Evolutionary conservation across 2,329 filamentous ascomycete species (phyloP), one percentile per base, ranked within the genome.

Genomic region (Aspergillus sojae): DNA sequence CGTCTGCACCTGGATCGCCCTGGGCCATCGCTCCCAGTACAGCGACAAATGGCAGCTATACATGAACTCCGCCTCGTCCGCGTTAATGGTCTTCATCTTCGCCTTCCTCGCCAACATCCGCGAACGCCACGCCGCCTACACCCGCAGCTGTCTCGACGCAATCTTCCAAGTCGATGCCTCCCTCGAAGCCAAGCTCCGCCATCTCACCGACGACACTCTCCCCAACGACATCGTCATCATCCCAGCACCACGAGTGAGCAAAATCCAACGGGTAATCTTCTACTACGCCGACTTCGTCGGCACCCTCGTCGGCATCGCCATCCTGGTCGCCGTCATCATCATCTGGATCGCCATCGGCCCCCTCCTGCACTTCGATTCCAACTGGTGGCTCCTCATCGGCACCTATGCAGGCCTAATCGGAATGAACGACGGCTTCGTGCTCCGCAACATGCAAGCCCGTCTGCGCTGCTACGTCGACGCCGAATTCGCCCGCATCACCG

Each of bases 371-470:
- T 82, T 80, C 66, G 72, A 75, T 62, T 68, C 74, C 62, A 81
- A 81, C 70, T 82, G 80, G 81, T 81, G 78, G 76, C 74, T 82
- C 1, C 73, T 82, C 34, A 82, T 82, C 57, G 81, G 81, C 26
- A 82, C 81, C 1, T 83, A 82, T 64, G 79, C 80, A 0, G 80
- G 81, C 5, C 74, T 83, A 4, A 70, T 82, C 52, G 80, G 80
- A 1, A 77, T 82, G 61, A 72, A 78, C 41, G 80, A 82, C 64
- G 77, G 79, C 23, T 82, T 82, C 63, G 74, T 82, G 16, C 74
- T 82, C 26, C 77, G 79, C 43, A 82, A 82, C 62, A 71, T 82
- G 32, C 77, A 81, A 64, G 69, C 61, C 30, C 62, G 61, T 5
- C 43, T 75, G 54, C 7, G 45, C 34, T 45, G 50, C 4, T 66